Evolutionary conservation across 2,329 filamentous ascomycete genomes (phyloP), one percentile per base, ranked within the genome.

Genomic region (Alternaria sp.): DNA sequence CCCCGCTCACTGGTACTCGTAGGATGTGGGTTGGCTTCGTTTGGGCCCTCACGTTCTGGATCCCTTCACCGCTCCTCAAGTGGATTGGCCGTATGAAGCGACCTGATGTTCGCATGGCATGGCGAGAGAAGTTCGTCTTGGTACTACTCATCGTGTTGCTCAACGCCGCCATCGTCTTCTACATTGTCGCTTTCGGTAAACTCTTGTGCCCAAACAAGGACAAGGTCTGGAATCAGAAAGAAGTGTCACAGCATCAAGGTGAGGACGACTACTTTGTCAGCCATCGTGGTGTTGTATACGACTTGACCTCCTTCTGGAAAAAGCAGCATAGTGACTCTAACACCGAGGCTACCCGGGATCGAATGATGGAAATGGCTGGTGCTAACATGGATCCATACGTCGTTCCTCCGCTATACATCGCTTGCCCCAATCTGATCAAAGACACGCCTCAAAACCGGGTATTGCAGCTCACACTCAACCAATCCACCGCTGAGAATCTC

Each of bases 91-190:
- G 95, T 21, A 99, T 99, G 96, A 96, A 97, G 82, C 90, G 96
- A 59, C 96, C 94, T 2, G 96, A 99, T 81, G 93, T 99, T 9
- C 92, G 96, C 25, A 92, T 97, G 88, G 96, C 96, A 0, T 99
- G 96, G 96, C 88, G 96, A 80, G 96, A 99, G 76, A 99, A 99
- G 81, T 55, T 99, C 11, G 91, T 96, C 0, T 84, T 99, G 11
- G 89, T 94, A 50, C 84, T 92, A 62, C 73, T 97, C 56, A 98
- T 99, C 70, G 77, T 92, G 28, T 73, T 99, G 12, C 81, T 97
- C 69, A 99, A 99, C 80, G 93, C 78, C 43, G 76, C 88, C 26
- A 88, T 99, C 65, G 85, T 97, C 61, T 99, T 99, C 82, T 97
- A 93, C 87, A 97, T 99, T 72, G 87, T 97, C 67, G 88, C 83